These are phyloP conservation scores for Hygrophila difformis DNA, from an alignment of 257 asterid genomes.

Conservation along the genomic window DNA sequence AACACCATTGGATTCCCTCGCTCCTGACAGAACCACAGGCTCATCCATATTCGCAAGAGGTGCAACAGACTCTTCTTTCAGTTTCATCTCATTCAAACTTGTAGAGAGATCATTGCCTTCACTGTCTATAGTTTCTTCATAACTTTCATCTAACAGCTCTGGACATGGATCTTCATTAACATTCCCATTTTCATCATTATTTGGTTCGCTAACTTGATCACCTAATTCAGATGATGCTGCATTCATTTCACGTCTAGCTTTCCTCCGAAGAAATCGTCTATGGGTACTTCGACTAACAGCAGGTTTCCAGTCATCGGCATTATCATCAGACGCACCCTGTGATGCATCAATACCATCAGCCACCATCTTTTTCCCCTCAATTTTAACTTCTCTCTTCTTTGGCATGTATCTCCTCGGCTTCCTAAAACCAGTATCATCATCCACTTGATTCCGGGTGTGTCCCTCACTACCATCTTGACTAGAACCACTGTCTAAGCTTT, in stretches of 20 bases:
- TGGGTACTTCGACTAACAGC: conserved; percentile 93
- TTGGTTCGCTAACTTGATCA: conserved; percentile 26
- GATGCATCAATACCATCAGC: conserved; percentile 91
- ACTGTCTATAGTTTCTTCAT: conserved; percentile 26
- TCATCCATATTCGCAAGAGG: conserved; percentile 18
- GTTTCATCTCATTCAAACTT: conserved; percentile 43
- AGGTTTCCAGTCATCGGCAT: conserved; percentile 76
- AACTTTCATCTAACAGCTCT: conserved; percentile 29
- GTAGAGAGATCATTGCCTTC: conserved; percentile 34
- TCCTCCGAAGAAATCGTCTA: conserved; percentile 84
- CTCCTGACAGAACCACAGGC: conserved; percentile 12
- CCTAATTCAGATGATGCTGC: conserved; percentile 33
- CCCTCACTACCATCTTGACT: conserved; percentile 36
- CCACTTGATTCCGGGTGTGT: conserved; percentile 28
- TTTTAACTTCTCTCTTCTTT: conserved; percentile 56
- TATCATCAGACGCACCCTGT: conserved; percentile 54
- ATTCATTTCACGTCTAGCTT: conserved; percentile 66
- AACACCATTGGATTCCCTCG: conserved; percentile 15
- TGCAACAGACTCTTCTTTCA: conserved; percentile 38
- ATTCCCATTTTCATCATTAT: conserved; percentile 31
- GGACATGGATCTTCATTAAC: conserved; percentile 35
- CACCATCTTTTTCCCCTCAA: conserved; percentile 80
- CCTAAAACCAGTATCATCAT: conserved; percentile 26
- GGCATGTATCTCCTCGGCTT: conserved; percentile 40
- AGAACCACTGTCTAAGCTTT: conserved; percentile 29